Evolutionary conservation across 1,139 yeast species (phyloP), one percentile per base, ranked within the genome.

Genomic region (Yamadazyma jaroonii): DNA sequence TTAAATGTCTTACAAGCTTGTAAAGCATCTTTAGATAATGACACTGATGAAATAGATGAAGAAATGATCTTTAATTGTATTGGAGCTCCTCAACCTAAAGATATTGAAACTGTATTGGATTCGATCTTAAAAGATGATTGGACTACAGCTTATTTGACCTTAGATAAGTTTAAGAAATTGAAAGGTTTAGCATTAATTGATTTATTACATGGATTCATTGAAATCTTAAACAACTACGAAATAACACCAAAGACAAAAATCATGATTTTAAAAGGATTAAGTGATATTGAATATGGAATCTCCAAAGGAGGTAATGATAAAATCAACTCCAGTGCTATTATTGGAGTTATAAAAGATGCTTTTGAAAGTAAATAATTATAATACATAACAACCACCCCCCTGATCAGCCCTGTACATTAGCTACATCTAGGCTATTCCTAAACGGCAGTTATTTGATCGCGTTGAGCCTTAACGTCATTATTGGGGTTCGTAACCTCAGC

Each of bases 1-100:
- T 72, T 94, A 49, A 94, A 94, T 56, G 97, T 94, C 6, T 62
- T 94, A 38, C 99, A 94, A 62, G 95, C 97, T 0, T 87, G 98
- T 58, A 78, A 85, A 46, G 89, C 96, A 0, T 86, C 95, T 0
- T 61, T 79, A 21, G 79, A 77, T 25, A 59, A 58, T 13, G 66
- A 60, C 4, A 66, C 62, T 14, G 81, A 77, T 39, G 64, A 61
- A 30, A 82, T 90, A 28, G 77, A 83, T 25, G 76, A 73, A 32
- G 79, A 78, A 40, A 83, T 86, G 80, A 81, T 94, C 26, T 94
- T 87, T 58, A 96, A 90, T 49, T 90, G 97, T 60, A 82, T 94
- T 35, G 99, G 99, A 3, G 90, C 95, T 1, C 97, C 98, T 2
- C 85, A 84, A 48, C 98, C 98, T 1, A 74, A 72, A 33, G 97